Base-by-base conservation (phyloP, 345 rosid species). In the Camelina laxa region DNA sequence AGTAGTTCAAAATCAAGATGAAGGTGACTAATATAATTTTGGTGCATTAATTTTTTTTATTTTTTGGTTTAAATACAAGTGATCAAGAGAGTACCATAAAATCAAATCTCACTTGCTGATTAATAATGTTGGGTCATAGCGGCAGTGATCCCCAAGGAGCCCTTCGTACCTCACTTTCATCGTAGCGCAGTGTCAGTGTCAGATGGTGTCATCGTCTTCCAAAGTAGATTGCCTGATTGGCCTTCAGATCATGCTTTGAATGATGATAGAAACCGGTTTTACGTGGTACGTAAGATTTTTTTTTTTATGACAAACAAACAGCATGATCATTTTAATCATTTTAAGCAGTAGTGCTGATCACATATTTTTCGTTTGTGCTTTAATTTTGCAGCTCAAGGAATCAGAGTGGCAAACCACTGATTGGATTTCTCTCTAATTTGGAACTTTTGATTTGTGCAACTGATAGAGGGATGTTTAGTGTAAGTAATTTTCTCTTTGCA, bases 401-500 rank as follows among this genome's bases (percentile, higher is more conserved):
- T 65, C 45, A 17, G 45, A 65, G 44, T 49, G 58, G 70, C 13
- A 2, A 17, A 27, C 16, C 17, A 17, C 1, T 7, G 31, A 8
- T 31, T 65, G 58, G 58, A 65, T 65, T 65, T 2, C 2, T 31
- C 42, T 49, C 1, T 49, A 65, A 65, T 48, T 33, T 65, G 45
- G 5, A 49, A 65, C 56, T 50, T 31, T n/a, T 33, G 35, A 9
- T 65, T 30, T 41, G 12, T 13, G 5, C 67, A 41, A 41, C 3
- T 54, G 59, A 54, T 27, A 54, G 10, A 27, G 9, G 15, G 15
- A 10, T 51, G 7, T 4, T 8, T 10, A 9, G 4, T 51, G 64
- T 36, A 59, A 35, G 45, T 36, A n/a, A 9, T 16, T 33, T 33
- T 7, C 2, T 33, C 33, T 57, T 58, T 10, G 35, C 15, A 6